Evolutionary conservation across 257 asterid genomes (phyloP), one percentile per base, ranked within the genome.

Genomic region (Gentiana macrophylla): DNA sequence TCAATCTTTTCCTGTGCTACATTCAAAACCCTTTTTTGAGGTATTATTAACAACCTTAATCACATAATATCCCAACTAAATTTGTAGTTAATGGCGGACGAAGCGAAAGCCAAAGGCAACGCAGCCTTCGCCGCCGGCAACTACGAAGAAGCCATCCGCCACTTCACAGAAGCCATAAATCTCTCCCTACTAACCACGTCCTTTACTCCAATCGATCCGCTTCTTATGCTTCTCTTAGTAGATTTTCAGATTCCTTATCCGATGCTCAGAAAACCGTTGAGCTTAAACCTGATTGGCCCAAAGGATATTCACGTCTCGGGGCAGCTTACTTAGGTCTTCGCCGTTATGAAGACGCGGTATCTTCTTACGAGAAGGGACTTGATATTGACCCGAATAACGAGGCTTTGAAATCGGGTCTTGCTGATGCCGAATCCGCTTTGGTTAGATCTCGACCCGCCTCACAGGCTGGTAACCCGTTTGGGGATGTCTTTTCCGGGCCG

Each of bases 181-280:
- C 68, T 86, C 2, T 48, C 84, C 95, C 98, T 0, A 66, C 80
- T 41, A 86, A 86, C 67, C 96, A 90, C 53, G 94, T 90, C 46
- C 87, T 90, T 65, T 90, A 82, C 74, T 90, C 98, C 64, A 90
- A 90, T 70, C 80, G 98, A 73, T 90, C 98, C 66, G 98, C 98
- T 55, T 76, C 98, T 36, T 72, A 79, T 58, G 96, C 98, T 36
- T 90, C 98, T 0, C 70, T 86, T 56, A 68, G 66, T 34, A 69
- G 70, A 6, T 90, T 67, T 74, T 54, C 89, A 24, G 82, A 84
- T 12, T 95, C 97, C n/a, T 77, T 89, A 3, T 24, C 89, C 33
- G 96, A 90, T 45, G 98, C 98, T 12, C 65, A 77, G 66, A 86
- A 84, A 65, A 90, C 98, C 11, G 95, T 86, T 36, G 94, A 86